These are phyloP conservation scores for Amanita inopinata DNA, from an alignment of 768 basidiomycete species.

Conservation along the genomic window DNA sequence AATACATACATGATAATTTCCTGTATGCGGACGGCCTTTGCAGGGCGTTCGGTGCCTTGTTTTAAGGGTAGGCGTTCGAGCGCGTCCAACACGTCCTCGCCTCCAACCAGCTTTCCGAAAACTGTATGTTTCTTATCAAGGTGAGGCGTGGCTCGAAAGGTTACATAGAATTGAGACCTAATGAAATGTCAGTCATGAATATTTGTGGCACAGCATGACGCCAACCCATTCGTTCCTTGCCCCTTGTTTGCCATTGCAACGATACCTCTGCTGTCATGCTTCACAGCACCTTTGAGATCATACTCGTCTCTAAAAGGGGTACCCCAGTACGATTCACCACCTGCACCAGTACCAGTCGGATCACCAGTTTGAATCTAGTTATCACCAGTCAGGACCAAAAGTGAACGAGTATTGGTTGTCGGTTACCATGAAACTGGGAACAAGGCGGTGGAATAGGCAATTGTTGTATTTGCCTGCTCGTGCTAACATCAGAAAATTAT, in stretches of 20 bases:
- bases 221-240: slow-evolving; percentile 75
- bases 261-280: slow-evolving; percentile 76
- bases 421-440: slow-evolving; percentile 89
- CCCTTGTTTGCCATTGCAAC: slow-evolving; percentile 97
- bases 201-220: slow-evolving; percentile 6
- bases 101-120: slow-evolving; percentile 95
- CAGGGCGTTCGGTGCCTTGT: slow-evolving; percentile 79
- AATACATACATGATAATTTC: slow-evolving; percentile 73
- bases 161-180: slow-evolving; percentile 91
- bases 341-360: slow-evolving; percentile 90
- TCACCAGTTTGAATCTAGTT: slow-evolving; percentile 95
- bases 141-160: slow-evolving; percentile 75
- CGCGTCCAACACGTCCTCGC: slow-evolving; percentile 80
- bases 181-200: slow-evolving; percentile 4
- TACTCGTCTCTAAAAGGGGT: slow-evolving; percentile 94
- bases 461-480: slow-evolving; percentile 85
- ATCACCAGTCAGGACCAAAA: neutral
- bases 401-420: slow-evolving; percentile 4
- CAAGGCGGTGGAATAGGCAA: slow-evolving; percentile 83
- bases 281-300: slow-evolving; percentile 79
- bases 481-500: slow-evolving; percentile 95
- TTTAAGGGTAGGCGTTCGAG: slow-evolving; percentile 77
- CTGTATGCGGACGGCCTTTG: slow-evolving; percentile 77
- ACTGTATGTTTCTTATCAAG: slow-evolving; percentile 94
- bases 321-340: slow-evolving; percentile 91